Evolutionary conservation across 2,329 filamentous ascomycete genomes (phyloP).

Genomic region (Colletotrichum viniferum): DNA sequence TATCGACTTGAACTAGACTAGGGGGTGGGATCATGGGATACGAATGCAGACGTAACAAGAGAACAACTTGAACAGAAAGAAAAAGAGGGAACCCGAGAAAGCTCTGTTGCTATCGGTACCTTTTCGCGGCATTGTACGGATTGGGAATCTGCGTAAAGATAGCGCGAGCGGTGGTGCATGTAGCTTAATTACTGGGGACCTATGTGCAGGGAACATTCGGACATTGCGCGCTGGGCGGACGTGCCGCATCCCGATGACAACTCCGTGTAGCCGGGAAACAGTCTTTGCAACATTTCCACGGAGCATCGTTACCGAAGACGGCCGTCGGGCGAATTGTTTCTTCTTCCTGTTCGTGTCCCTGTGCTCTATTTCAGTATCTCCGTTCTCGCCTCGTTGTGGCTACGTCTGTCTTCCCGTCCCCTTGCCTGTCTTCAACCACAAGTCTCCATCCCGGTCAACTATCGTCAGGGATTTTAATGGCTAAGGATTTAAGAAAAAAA

Average conservation of each 20-base stretch:
- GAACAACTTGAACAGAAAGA: background rate
- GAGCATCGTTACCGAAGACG: background rate
- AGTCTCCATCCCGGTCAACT: background rate
- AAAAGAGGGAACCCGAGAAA: background rate
- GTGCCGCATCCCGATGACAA: background rate
- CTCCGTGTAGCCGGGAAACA: background rate
- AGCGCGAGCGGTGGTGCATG: background rate
- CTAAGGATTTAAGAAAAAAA: background rate
- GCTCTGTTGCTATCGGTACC: background rate
- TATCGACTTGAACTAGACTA: background rate
- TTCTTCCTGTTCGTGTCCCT: background rate
- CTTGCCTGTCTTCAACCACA: background rate
- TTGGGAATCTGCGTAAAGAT: background rate
- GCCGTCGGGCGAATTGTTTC: background rate
- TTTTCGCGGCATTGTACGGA: background rate
- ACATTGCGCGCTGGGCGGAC: background rate
- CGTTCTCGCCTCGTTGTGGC: background rate
- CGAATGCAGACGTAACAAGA: background rate
- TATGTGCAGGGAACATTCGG: background rate
- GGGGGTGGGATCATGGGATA: background rate
- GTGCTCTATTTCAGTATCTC: background rate
- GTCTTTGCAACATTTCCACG: background rate
- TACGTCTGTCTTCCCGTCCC: background rate
- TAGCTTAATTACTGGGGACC: constrained; percentile 2
- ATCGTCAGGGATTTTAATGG: background rate